Percentiles rank a stretch among this genome's conserved stretches.
Evolutionary conservation across 208 protist genomes (phyloP).

Genomic region (Trypanosoma melophagium): DNA sequence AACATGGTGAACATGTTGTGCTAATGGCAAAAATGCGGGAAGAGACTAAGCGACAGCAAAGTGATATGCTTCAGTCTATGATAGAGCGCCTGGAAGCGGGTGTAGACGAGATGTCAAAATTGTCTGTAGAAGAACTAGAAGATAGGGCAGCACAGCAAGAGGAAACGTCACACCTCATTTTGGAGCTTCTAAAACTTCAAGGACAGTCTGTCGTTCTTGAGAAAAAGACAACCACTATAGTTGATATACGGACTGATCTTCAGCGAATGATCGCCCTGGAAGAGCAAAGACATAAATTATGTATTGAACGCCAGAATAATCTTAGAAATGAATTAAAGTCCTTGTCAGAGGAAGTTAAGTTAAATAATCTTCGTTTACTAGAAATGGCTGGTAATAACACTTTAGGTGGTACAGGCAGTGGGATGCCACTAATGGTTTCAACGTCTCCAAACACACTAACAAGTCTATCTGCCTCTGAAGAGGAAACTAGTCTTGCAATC

Average conservation of each 20-base stretch:
- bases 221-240: constrained; percentile 28
- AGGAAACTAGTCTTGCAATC: constrained; percentile 10
- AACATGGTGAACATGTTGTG: constrained; percentile 40
- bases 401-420: constrained; percentile 5
- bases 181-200: constrained; percentile 40
- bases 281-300: constrained; percentile 44
- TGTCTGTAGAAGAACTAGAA: constrained; percentile 26
- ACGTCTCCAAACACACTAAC: constrained; percentile 28
- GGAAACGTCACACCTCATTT: constrained; percentile 31
- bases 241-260: constrained; percentile 27
- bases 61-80: constrained; percentile 38
- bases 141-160: constrained; percentile 23
- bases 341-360: constrained; percentile 29
- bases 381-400: constrained; percentile 11
- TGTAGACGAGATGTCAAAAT: constrained; percentile 26
- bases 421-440: constrained; percentile 15
- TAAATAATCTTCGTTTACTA: constrained; percentile 21
- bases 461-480: background rate
- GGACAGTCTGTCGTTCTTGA: constrained; percentile 24
- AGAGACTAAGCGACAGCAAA: constrained; percentile 31
- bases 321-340: constrained; percentile 36
- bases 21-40: constrained; percentile 30
- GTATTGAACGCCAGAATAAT: constrained; percentile 35
- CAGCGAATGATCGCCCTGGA: constrained; percentile 52
- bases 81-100: constrained; percentile 17